A percentile compares a stretch with the other conserved stretches of the same genome.
Conservation (phyloP, 2,329 filamentous ascomycete genomes). For the Penicillium sp. region DNA sequence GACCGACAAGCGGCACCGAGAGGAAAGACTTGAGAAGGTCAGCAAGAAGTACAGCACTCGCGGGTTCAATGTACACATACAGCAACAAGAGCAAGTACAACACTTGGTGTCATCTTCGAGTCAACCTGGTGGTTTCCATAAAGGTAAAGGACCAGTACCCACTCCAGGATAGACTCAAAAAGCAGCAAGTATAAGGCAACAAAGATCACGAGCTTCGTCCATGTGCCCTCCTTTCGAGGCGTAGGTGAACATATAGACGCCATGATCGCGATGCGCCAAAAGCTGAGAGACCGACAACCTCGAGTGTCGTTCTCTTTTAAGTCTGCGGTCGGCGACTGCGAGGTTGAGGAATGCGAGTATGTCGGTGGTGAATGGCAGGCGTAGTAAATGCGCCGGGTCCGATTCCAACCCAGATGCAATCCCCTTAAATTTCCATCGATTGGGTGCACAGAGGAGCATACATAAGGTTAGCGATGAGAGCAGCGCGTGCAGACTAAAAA, state of each 20-base stretch:
- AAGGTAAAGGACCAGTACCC: constrained; percentile 34
- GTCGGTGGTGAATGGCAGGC: constrained; percentile 1
- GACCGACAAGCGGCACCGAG: constrained; percentile 35
- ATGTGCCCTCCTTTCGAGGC: constrained; percentile 29
- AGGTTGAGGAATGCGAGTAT: not conserved
- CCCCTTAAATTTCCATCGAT: constrained; percentile 9
- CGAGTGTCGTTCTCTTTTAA: not conserved
- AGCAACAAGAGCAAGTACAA: constrained; percentile 36
- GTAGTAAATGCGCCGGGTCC: constrained; percentile 5
- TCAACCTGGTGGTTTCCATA: constrained; percentile 37
- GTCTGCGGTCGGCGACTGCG: not conserved
- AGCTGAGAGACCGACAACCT: not conserved
- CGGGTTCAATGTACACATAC: constrained; percentile 25
- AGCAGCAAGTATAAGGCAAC: constrained; percentile 36
- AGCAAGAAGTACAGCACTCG: not conserved
- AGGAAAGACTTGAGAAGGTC: constrained; percentile 31
- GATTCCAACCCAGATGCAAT: constrained; percentile 11
- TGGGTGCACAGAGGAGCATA: constrained; percentile 1
- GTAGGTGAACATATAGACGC: constrained; percentile 14
- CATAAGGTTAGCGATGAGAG: not conserved
- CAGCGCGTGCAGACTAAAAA: constrained; percentile 14
- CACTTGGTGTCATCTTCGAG: constrained; percentile 37
- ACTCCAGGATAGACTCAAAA: constrained; percentile 35
- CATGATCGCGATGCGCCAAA: constrained; percentile 12
- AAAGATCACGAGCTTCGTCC: constrained; percentile 38